Percentiles rank a stretch among this genome's conserved stretches.
These are phyloP conservation scores for Penicillium sp. DNA, from an alignment of 2,329 filamentous ascomycete genomes.

Conservation along the genomic window DNA sequence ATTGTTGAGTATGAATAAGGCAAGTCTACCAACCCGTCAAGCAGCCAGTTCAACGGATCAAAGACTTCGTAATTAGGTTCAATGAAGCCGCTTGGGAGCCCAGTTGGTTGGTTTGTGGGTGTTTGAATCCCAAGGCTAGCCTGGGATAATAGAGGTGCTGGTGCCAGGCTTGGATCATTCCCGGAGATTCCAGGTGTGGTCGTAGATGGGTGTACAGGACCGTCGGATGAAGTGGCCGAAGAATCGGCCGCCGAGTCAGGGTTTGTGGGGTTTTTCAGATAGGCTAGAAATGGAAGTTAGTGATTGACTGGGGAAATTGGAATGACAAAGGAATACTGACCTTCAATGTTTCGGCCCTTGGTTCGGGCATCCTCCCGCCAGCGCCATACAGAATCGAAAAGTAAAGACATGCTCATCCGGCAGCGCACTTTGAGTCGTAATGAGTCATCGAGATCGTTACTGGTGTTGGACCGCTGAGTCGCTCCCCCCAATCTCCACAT, in stretches of 20 bases:
- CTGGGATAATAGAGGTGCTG: conserved; percentile 36
- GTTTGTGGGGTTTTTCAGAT: conserved; percentile 82
- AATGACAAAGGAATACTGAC: conserved; percentile 40
- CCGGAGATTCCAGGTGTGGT: conserved; percentile 39
- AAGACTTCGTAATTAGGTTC: conserved; percentile 81
- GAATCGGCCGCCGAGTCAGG: conserved; percentile 75
- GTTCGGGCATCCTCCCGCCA: conserved; percentile 68
- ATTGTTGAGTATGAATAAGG: conserved; percentile 66
- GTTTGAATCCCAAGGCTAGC: conserved; percentile 32
- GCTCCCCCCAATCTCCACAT: conserved; percentile 57
- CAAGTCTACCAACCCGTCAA: conserved; percentile 81
- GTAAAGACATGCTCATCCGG: conserved; percentile 65
- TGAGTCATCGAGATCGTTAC: conserved; percentile 42
- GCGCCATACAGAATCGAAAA: conserved; percentile 67
- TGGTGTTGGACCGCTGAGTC: conserved; percentile 29
- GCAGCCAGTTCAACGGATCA: conserved; percentile 89
- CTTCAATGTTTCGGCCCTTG: conserved; percentile 68
- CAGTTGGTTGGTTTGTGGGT: conserved; percentile 23
- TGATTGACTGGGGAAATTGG: neutral
- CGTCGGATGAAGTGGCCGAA: conserved; percentile 62
- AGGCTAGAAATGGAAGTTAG: conserved; percentile 44
- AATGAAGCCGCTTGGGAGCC: conserved; percentile 54
- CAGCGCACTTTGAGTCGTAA: conserved; percentile 65
- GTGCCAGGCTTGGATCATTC: conserved; percentile 47
- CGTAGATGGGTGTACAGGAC: conserved; percentile 40